phyloP scores from a whole-genome alignment of 1,139 yeast genomes.

The Scheffersomyces lignicola region DNA sequence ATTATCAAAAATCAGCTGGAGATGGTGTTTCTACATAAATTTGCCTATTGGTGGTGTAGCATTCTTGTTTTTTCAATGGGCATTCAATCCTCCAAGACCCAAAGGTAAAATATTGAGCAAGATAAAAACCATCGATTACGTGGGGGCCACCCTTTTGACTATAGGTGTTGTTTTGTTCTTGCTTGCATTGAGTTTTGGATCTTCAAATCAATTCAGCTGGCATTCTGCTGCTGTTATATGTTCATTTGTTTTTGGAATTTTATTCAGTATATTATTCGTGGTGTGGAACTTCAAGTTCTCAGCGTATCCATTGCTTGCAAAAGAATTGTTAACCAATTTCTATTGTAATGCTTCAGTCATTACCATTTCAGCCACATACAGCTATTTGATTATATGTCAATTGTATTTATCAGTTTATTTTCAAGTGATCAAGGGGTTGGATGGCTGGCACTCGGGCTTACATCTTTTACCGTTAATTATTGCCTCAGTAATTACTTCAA shows the following conservation, averaged over 20 bases:
- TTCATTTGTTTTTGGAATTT: slow-evolving; percentile 47
- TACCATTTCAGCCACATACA: slow-evolving; percentile 21
- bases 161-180: slow-evolving; percentile 44
- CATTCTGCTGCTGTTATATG: slow-evolving; percentile 48
- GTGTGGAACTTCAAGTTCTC: slow-evolving; percentile 29
- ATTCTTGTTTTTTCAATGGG: slow-evolving; percentile 20
- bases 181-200: slow-evolving; percentile 40
- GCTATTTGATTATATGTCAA: slow-evolving; percentile 25
- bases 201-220: slow-evolving; percentile 51
- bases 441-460: slow-evolving; percentile 40
- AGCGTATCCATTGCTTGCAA: slow-evolving; percentile 28
- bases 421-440: slow-evolving; percentile 33
- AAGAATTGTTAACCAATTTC: slow-evolving; percentile 23
- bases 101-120: slow-evolving; percentile 25
- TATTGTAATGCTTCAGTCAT: slow-evolving; percentile 24
- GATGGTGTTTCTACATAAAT: slow-evolving; percentile 74
- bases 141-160: slow-evolving; percentile 49
- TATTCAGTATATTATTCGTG: slow-evolving; percentile 17
- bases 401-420: slow-evolving; percentile 37
- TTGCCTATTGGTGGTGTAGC: slow-evolving; percentile 42
- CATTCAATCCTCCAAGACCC: slow-evolving; percentile 35
- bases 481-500: slow-evolving; percentile 31
- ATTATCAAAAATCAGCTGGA: slow-evolving; percentile 52
- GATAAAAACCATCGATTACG: slow-evolving; percentile 46
- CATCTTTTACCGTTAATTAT: slow-evolving; percentile 38